Evolutionary conservation across 208 protist species (phyloP).

Genomic region (Crithidia mellificae): DNA sequence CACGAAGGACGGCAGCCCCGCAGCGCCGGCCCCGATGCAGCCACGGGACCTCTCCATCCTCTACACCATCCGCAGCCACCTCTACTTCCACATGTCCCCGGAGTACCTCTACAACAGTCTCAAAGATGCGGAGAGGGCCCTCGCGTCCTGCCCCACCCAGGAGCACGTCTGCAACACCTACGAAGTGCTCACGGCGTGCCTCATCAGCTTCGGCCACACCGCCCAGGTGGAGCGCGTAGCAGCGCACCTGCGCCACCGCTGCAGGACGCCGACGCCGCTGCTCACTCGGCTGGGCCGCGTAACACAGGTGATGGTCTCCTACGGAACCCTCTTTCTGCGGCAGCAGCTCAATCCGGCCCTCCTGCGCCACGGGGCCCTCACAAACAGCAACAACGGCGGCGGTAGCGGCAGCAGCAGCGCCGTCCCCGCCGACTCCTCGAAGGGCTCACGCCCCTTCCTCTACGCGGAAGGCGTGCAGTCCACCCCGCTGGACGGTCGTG

Average conservation of each 20-base stretch:
- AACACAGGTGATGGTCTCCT: conserved; percentile 38
- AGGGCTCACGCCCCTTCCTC: not conserved
- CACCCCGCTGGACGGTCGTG: conserved; percentile 6
- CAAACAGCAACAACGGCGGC: no score
- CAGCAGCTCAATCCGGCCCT: conserved; percentile 23
- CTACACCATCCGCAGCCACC: conserved; percentile 34
- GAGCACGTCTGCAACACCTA: conserved; percentile 30
- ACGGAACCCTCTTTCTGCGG: conserved; percentile 23
- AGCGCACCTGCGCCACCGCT: conserved; percentile 27
- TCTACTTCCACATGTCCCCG: conserved; percentile 27
- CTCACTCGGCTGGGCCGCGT: conserved; percentile 26
- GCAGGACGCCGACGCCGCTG: conserved; percentile 21
- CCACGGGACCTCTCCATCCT: conserved; percentile 33
- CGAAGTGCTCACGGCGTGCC: conserved; percentile 26
- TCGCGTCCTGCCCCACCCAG: conserved; percentile 20
- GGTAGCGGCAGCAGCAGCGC: not conserved
- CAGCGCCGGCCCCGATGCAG: not conserved
- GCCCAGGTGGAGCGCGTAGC: conserved; percentile 24
- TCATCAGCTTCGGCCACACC: conserved; percentile 34
- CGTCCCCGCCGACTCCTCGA: not conserved
- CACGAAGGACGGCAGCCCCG: no score
- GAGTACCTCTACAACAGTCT: conserved; percentile 28
- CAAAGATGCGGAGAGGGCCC: conserved; percentile 23
- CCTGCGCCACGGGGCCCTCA: not conserved
- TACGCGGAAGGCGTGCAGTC: not conserved